Evolutionary conservation across 2,329 filamentous ascomycete genomes (phyloP).

Genomic region (Hypomyces perniciosus): DNA sequence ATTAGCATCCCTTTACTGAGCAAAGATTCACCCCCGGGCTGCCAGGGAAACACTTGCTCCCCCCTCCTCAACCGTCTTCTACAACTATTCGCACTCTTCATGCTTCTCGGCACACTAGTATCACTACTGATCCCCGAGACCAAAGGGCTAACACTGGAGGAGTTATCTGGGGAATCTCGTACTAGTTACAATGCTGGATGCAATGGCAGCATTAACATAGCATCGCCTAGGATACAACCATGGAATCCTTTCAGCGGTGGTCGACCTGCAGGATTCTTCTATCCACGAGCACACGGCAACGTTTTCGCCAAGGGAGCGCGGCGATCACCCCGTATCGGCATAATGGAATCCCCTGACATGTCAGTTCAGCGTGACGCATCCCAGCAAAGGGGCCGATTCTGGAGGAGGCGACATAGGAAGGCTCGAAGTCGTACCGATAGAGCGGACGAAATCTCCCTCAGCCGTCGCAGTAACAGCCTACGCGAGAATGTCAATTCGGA

Average conservation of each 20-base stretch:
- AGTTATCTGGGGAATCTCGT: constrained; percentile 60
- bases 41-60: constrained; percentile 42
- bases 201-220: constrained; percentile 42
- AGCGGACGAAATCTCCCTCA: constrained; percentile 28
- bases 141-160: constrained; percentile 66
- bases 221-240: constrained; percentile 24
- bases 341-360: constrained; percentile 39
- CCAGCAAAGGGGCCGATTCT: constrained; percentile 22
- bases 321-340: constrained; percentile 31
- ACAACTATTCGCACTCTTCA: constrained; percentile 74
- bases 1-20: constrained; percentile 58
- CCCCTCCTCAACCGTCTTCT: constrained; percentile 67
- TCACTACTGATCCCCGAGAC: constrained; percentile 73
- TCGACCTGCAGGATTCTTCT: constrained; percentile 45
- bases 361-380: constrained; percentile 18
- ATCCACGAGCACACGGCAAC: constrained; percentile 30
- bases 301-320: constrained; percentile 21
- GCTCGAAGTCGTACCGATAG: constrained; percentile 23
- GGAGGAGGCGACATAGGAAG: constrained; percentile 22
- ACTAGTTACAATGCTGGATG: constrained; percentile 51
- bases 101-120: constrained; percentile 64
- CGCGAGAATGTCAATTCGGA: constrained; percentile 18
- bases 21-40: constrained; percentile 46
- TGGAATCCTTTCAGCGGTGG: constrained; percentile 47
- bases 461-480: constrained; percentile 20